Base-by-base conservation (phyloP, 352 stramenopile genomes). In the Phytophthora cryptogea region DNA sequence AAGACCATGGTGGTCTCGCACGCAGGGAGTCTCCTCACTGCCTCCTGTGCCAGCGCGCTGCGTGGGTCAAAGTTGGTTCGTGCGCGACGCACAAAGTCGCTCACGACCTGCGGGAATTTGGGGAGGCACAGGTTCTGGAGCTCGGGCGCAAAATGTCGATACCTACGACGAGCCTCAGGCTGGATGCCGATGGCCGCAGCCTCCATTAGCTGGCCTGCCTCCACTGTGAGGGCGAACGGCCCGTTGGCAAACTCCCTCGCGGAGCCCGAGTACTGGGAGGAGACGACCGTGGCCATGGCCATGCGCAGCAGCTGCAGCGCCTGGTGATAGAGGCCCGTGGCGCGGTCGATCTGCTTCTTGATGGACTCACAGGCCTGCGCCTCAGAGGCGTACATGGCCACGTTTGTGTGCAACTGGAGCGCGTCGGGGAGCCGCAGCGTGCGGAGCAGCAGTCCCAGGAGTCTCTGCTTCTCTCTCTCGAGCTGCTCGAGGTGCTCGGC, bases 361-460 rank as follows among this genome's bases (percentile, higher is more conserved):
- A 90, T 86, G 4, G 72, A 88, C 59, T 86, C 76, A 54, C 74
- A 84, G 11, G 85, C 83, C 48, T 85, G 78, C 40, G 75, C 72
- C 56, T 94, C 85, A 0, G 82, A 91, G 14, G 73, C 63, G 55
- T 83, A 87, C 72, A 92, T 86, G 40, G 80, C 79, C 37, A 94
- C 79, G 36, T 87, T 85, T n/a, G 85, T 76, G 46, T 88, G 71
- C 32, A 92, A 76, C 63, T 86, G 77, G 41, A 81, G 52, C 4
- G 68, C 74, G n/a, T 92, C 82, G 0, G 85, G 76, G 30, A 83
- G 51, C 5, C 62, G 66, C 14, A 85, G 49, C 16, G 72, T 73
- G 3, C 65, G 58, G 5, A 91, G 54, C 44, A 91, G 63, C 4
- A 69, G 54, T 11, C 69, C 54, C 4, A 91, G 58, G 2, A 89